Conservation (phyloP, 139 green algal species). For the Marvania coccoides region DNA sequence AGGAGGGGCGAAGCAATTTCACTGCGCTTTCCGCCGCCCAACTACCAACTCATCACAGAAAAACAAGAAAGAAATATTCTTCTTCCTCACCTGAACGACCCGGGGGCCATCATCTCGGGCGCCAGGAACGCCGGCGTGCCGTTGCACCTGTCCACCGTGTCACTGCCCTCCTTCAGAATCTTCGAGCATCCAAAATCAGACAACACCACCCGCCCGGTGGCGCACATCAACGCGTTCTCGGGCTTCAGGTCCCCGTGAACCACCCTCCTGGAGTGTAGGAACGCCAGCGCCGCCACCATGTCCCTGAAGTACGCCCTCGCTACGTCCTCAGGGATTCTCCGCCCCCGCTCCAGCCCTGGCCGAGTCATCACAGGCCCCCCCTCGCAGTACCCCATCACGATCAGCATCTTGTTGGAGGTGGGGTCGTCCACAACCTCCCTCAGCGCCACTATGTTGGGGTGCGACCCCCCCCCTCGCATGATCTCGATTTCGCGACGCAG, state of each 20-base stretch:
- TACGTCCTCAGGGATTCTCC: slow-evolving; percentile 57
- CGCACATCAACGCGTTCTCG: slow-evolving; percentile 72
- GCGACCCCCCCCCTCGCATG: slow-evolving; percentile 53
- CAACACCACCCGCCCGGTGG: slow-evolving; percentile 50
- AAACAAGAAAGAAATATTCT: too few relatives aligned
- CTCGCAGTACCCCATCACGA: slow-evolving; percentile 83
- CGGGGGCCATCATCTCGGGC: slow-evolving; percentile 52
- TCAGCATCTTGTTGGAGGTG: slow-evolving; percentile 58
- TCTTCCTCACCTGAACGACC: too few relatives aligned
- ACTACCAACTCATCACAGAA: too few relatives aligned
- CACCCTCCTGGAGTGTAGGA: slow-evolving; percentile 70
- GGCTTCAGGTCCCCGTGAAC: slow-evolving; percentile 84
- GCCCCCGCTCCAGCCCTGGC: slow-evolving; percentile 47
- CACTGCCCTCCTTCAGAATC: slow-evolving; percentile 53
- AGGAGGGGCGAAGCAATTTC: too few relatives aligned
- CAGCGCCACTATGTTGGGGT: slow-evolving; percentile 66
- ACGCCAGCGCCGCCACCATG: slow-evolving; percentile 62
- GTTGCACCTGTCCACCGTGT: slow-evolving; percentile 40
- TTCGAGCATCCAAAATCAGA: slow-evolving; percentile 80
- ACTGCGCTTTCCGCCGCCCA: too few relatives aligned
- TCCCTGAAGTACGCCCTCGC: slow-evolving; percentile 68
- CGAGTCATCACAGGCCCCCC: slow-evolving; percentile 64
- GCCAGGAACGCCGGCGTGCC: slow-evolving; percentile 67
- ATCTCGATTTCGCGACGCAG: slow-evolving; percentile 65
- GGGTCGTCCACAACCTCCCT: slow-evolving; percentile 74